Base-by-base conservation (phyloP, 768 basidiomycete genomes). In the Trametes villosa region DNA sequence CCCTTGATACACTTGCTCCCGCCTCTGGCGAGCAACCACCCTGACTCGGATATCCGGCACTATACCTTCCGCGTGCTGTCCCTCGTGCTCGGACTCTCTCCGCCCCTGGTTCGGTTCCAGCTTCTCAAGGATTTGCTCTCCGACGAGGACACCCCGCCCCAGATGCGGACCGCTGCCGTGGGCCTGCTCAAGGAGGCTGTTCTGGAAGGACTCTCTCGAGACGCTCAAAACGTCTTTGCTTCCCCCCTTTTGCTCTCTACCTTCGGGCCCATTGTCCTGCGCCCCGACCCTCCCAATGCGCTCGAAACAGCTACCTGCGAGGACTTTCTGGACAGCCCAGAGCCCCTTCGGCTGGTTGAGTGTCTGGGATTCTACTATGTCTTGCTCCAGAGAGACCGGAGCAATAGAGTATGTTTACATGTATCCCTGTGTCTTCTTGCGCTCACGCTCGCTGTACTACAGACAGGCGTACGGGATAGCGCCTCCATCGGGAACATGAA, bases 291-390 rank as follows among this genome's bases (percentile, higher is more conserved):
- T 0, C 76, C 79, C 0, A 82, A 84, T 60, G 71, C 86, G 17
- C 81, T 91, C 30, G 33, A 44, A 3, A 54, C 67, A 4, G 60
- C 66, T 26, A 71, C 72, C 15, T 69, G 80, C 0, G 65, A 81
- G 6, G 72, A 77, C 15, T 81, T 83, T 38, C 75, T 91, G 17
- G 74, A 81, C 26, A 83, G 82, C 0, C 73, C 81, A 9, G 91
- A 92, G 66, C 75, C 85, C n/a, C 66, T 79, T 22, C 77, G 91
- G 41, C 75, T 93, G 24, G 78, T 82, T 0, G 89, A 91, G 62
- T 85, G 82, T 62, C 74, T 93, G 6, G 83, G 84, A 18, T 78
- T 92, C 51, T 89, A 87, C 68, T 91, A 88, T 64, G 78, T 88
- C 33, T 75, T 91, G 18, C 67, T 91, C 9, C 71, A 76, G 45